Conservation (phyloP, 306 rosid genomes). For the Morella rubra region DNA sequence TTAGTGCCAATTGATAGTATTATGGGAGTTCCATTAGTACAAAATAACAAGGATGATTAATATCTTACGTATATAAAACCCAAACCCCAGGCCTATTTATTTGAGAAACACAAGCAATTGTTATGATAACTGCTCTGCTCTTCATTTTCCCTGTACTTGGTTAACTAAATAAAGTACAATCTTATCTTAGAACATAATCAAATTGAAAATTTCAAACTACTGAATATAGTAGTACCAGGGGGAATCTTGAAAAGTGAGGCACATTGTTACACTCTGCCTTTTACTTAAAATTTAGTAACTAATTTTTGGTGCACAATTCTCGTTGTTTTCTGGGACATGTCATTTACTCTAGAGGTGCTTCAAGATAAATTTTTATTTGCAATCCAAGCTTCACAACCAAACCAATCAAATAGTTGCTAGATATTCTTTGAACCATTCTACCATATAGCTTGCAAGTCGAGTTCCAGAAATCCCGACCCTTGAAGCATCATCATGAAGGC, state of each 20-base stretch:
- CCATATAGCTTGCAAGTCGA: neutral
- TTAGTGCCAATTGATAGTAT: constrained; percentile 20
- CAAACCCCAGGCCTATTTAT: neutral
- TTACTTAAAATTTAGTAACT: neutral
- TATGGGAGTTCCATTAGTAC: neutral
- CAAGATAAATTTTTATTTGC: neutral
- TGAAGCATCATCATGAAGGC: neutral
- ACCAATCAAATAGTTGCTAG: neutral
- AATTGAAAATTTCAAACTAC: neutral
- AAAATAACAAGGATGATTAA: neutral
- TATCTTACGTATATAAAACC: neutral
- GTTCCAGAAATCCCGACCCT: neutral
- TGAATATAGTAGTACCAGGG: neutral
- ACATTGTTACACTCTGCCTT: neutral
- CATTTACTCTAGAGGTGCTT: neutral
- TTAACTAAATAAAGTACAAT: neutral
- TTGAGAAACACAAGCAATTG: neutral
- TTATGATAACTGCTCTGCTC: neutral
- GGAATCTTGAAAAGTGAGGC: neutral
- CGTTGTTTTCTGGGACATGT: neutral
- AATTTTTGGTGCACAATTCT: neutral
- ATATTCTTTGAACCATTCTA: neutral
- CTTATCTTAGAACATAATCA: neutral
- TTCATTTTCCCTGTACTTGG: neutral
- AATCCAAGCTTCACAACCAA: neutral